Evolutionary conservation across 768 basidiomycete species (phyloP).

Genomic region (Pleurotus sapidus): DNA sequence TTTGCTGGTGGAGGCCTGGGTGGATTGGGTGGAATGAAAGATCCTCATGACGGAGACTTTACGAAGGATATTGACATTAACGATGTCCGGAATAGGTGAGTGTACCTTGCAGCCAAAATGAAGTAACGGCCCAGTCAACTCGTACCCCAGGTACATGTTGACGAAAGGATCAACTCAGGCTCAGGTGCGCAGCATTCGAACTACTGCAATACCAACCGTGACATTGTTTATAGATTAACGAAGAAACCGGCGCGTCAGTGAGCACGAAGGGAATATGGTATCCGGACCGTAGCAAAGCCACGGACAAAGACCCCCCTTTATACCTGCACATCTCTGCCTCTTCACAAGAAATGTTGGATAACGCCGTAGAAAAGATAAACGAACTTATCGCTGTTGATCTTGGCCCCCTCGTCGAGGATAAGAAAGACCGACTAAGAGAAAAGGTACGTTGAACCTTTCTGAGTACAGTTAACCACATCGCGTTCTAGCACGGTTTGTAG

Average conservation of each 20-base stretch:
- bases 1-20: conserved; percentile 49
- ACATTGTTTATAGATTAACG: conserved; percentile 64
- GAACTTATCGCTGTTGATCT: conserved; percentile 73
- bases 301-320: conserved; percentile 88
- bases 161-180: conserved; percentile 3
- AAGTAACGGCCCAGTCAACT: too few relatives aligned
- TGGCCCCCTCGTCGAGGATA: conserved; percentile 79
- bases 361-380: conserved; percentile 67
- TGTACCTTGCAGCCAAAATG: conserved; percentile 27
- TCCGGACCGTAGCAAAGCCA: conserved; percentile 87
- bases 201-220: too few relatives aligned
- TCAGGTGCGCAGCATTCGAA: background rate
- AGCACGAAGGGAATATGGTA: conserved; percentile 96
- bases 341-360: conserved; percentile 60
- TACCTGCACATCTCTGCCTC: conserved; percentile 91
- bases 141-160: background rate
- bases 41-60: conserved; percentile 77
- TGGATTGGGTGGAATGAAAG: conserved; percentile 46
- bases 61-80: conserved; percentile 96
- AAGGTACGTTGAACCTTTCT: conserved; percentile 38
- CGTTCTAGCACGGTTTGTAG: background rate
- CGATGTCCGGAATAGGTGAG: conserved; percentile 90
- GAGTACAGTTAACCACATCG: background rate
- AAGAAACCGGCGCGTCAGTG: conserved; percentile 90
- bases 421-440: conserved; percentile 65